A percentile compares a stretch with the other conserved stretches of the same genome.
Evolutionary conservation across 441 rosid genomes (phyloP).

Genomic region (Adansonia gregorii): DNA sequence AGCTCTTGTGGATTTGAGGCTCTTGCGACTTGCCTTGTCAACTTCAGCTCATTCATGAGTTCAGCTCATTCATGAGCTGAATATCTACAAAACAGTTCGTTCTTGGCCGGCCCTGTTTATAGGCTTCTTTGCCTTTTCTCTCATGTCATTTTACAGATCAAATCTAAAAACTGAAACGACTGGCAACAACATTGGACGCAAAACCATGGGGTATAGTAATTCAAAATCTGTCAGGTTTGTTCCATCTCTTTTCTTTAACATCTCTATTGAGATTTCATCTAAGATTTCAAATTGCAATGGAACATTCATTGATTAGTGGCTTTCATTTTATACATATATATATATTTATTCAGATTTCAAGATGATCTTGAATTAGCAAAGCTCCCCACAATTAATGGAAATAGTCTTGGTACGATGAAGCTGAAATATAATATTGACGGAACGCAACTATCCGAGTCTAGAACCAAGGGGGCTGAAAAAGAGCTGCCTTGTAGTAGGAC

Average conservation of each 20-base stretch:
- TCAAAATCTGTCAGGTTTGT: conserved; percentile 79
- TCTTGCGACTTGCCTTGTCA: conserved; percentile 30
- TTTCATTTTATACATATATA: background rate
- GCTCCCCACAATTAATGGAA: conserved; percentile 47
- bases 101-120: background rate
- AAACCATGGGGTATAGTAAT: conserved; percentile 51
- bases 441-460: conserved; percentile 42
- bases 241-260: conserved; percentile 8
- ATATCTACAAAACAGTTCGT: conserved; percentile 9
- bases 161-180: conserved; percentile 26
- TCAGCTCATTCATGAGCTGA: conserved; percentile 27
- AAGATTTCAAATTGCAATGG: background rate
- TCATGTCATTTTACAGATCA: conserved; percentile 27
- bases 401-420: conserved; percentile 35
- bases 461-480: conserved; percentile 27
- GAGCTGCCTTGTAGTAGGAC: conserved; percentile 20
- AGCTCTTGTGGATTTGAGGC: conserved; percentile 36
- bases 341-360: conserved; percentile 47
- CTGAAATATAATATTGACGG: conserved; percentile 59
- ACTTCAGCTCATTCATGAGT: conserved; percentile 32
- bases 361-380: conserved; percentile 59
- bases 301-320: conserved; percentile 1
- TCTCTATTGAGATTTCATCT: background rate
- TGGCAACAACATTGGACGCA: conserved; percentile 1
- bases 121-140: background rate